Evolutionary conservation across 192 early-diverging fungal genomes (phyloP).

Genomic region (Backusella australiensis): DNA sequence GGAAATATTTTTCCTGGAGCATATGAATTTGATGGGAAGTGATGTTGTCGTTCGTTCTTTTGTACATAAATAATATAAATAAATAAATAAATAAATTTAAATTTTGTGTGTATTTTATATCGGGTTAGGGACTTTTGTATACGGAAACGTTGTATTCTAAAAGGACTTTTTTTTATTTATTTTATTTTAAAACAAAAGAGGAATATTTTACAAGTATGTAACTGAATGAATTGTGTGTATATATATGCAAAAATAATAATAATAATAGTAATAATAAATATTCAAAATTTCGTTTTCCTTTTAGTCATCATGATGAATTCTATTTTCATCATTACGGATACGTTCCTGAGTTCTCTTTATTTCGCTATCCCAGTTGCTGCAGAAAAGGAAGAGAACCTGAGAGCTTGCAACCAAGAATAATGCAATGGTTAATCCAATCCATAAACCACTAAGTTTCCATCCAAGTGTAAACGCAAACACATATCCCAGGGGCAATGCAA

Average conservation of each 20-base stretch:
- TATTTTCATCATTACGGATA: constrained; percentile 7
- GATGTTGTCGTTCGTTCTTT: constrained; percentile 33
- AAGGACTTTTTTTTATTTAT: neutral
- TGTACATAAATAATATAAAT: constrained; percentile 19
- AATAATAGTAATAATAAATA: neutral
- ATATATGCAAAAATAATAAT: neutral
- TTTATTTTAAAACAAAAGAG: neutral
- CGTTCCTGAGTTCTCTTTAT: constrained; percentile 12
- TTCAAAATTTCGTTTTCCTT: neutral
- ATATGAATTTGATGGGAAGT: constrained; percentile 37
- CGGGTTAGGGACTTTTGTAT: neutral
- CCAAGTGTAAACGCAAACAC: constrained; percentile 52
- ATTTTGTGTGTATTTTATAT: neutral
- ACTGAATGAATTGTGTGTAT: neutral
- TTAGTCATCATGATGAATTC: neutral
- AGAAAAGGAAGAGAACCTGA: constrained; percentile 19
- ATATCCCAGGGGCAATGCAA: constrained; percentile 63
- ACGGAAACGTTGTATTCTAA: neutral
- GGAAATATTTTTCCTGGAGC: constrained; percentile 60
- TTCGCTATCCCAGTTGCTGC: constrained; percentile 28
- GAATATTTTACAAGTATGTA: neutral
- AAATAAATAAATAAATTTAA: neutral
- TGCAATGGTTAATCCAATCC: constrained; percentile 56
- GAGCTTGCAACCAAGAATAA: constrained; percentile 20
- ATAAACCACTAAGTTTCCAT: constrained; percentile 63